These are phyloP conservation scores for Phytophthora uliginosa DNA, from an alignment of 352 stramenopile species.

Conservation along the genomic window DNA sequence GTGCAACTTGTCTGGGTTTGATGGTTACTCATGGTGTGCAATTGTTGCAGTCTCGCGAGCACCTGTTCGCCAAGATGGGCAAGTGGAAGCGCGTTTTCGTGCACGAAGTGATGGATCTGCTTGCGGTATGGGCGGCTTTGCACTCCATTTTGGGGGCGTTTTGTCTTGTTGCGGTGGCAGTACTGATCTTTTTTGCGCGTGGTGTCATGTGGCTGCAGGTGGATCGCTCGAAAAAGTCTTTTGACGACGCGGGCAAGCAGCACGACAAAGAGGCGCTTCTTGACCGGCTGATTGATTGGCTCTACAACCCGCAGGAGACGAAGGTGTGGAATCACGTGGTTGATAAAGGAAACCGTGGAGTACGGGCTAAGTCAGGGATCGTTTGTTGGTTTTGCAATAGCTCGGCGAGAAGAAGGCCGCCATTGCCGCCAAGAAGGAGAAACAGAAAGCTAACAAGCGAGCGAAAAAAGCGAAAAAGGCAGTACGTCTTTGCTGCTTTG, in stretches of 20 bases:
- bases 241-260: slow-evolving; percentile 66
- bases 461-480: slow-evolving; percentile 50
- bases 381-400: slow-evolving; percentile 21
- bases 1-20: background rate
- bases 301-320: slow-evolving; percentile 69
- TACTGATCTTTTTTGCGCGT: slow-evolving; percentile 6
- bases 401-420: slow-evolving; percentile 44
- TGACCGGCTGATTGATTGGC: slow-evolving; percentile 79
- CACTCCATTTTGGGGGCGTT: background rate
- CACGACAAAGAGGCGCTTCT: slow-evolving; percentile 77
- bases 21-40: background rate
- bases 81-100: slow-evolving; percentile 81
- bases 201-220: slow-evolving; percentile 45
- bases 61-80: slow-evolving; percentile 69
- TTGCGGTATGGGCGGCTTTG: slow-evolving; percentile 52
- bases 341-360: background rate
- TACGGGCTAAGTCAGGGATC: background rate
- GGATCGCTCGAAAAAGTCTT: slow-evolving; percentile 90
- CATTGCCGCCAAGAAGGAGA: slow-evolving; percentile 39
- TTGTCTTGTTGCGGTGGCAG: slow-evolving; percentile 1
- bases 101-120: slow-evolving; percentile 81
- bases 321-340: slow-evolving; percentile 38
- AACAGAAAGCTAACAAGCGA: slow-evolving; percentile 57
- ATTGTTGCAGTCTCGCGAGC: slow-evolving; percentile 56
- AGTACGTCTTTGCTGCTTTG: slow-evolving; percentile 23